These are phyloP conservation scores for Fusarium protoensiforme DNA, from an alignment of 2,329 filamentous ascomycete species.

Conservation along the genomic window DNA sequence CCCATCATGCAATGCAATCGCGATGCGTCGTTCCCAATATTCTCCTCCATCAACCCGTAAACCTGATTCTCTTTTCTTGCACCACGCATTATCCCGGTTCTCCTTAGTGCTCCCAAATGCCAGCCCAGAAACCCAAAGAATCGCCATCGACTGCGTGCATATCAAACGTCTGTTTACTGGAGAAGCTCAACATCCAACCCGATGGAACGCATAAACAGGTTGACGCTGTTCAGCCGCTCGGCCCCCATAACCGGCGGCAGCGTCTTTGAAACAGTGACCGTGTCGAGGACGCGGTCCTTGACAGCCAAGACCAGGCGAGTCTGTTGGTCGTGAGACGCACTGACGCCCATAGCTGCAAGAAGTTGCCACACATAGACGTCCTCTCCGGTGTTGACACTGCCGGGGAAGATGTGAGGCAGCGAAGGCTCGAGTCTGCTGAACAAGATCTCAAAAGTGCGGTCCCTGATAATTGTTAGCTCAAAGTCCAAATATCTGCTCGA, in stretches of 20 bases:
- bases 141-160: conserved; percentile 33
- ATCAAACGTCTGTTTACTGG: conserved; percentile 45
- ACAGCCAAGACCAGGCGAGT: conserved; percentile 93
- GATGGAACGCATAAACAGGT: conserved; percentile 98
- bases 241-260: conserved; percentile 87
- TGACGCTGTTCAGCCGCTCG: conserved; percentile 89
- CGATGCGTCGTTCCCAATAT: conserved; percentile 28
- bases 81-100: conserved; percentile 32
- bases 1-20: conserved; percentile 26
- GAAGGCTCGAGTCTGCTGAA: conserved; percentile 90
- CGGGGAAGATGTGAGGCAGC: conserved; percentile 88
- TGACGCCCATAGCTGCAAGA: conserved; percentile 92
- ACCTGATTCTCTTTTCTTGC: conserved; percentile 10
- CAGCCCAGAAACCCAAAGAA: conserved; percentile 43
- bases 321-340: conserved; percentile 93
- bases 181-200: conserved; percentile 92
- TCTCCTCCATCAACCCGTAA: conserved; percentile 35
- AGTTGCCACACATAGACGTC: conserved; percentile 99
- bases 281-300: conserved; percentile 98
- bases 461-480: conserved; percentile 62
- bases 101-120: conserved; percentile 37
- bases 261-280: conserved; percentile 87
- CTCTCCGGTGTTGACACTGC: conserved; percentile 87
- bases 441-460: conserved; percentile 82
- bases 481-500: background rate